Base-by-base conservation (phyloP, 148 eudicot species). In the Diospyros kaki region DNA sequence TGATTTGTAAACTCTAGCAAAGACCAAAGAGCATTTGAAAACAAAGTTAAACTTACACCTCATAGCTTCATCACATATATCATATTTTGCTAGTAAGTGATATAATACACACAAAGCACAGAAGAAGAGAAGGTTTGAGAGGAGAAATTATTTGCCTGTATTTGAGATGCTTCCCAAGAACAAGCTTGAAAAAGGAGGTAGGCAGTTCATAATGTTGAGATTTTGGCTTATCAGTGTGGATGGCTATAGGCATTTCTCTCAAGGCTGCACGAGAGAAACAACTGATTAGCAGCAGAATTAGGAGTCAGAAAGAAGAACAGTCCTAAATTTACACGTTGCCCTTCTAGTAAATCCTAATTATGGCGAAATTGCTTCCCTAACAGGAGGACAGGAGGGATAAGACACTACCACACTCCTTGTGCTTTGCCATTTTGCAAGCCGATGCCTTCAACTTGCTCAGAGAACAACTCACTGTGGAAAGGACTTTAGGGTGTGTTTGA, bases 141-240 rank as follows among this genome's bases (percentile, higher is more conserved):
- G 18, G 2, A 48, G 53, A 72, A 72, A 68, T 75, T 1, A 64
- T 45, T 76, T 79, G 82, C 99, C 99, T 96, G 89, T 96, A 96
- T 77, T 96, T 96, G 72, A 89, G 84, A 85, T 96, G 87, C 79
- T 89, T 81, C 41, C 99, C 99, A 0, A 96, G 88, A 51, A 93
- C 93, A 73, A 96, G 91, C 83, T 93, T 89, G 84, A 96, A 96
- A 86, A 96, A 96, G 75, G 98, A 87, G 58, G 99, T 93, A 71
- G 99, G 99, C 15, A 96, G 87, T 67, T 93, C 99, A 81, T 96
- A 96, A 74, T 93, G 99, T 75, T 96, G 99, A 69, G 85, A 58
- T 80, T 96, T 96, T 4, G 97, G 81, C 54, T 60, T 78, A 12
- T 96, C 99, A 67, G 99, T 93, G 67, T 87, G 81, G 75, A 96